phyloP scores from a whole-genome alignment of 129 eudicot genomes.

The Tanacetum coccineum region DNA sequence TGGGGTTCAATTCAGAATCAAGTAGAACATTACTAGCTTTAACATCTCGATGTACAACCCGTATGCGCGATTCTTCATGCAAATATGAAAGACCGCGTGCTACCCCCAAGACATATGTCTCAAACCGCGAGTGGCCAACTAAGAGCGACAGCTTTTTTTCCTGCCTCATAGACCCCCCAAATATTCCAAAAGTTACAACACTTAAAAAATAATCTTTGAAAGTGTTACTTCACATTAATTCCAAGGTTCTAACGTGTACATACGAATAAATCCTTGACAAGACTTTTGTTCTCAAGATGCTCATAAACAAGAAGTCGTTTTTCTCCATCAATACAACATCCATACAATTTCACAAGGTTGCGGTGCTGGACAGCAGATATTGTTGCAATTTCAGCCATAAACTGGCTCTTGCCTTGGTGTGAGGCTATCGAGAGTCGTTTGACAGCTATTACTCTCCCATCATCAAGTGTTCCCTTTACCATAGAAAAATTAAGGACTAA shows the following conservation, averaged over 20 bases:
- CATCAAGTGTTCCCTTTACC: conserved; percentile 58
- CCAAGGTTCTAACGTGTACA: no score
- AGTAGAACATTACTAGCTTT: conserved; percentile 89
- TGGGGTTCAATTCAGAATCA: conserved; percentile 65
- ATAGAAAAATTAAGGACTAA: background rate
- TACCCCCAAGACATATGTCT: conserved; percentile 73
- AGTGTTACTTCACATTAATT: no score
- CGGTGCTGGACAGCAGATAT: conserved; percentile 87
- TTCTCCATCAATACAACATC: conserved; percentile 80
- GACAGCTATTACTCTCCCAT: conserved; percentile 68
- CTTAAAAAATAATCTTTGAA: no score
- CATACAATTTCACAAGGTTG: conserved; percentile 73
- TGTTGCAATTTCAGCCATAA: conserved; percentile 74
- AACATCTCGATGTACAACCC: conserved; percentile 80
- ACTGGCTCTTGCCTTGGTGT: conserved; percentile 72
- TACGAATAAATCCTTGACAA: conserved; percentile 76
- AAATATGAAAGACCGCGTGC: conserved; percentile 80
- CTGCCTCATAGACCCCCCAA: conserved; percentile 41
- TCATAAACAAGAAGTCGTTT: conserved; percentile 81
- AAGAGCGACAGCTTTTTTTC: conserved; percentile 47
- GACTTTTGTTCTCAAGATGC: conserved; percentile 78
- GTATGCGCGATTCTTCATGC: conserved; percentile 74
- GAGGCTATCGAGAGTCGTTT: conserved; percentile 72
- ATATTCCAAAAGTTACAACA: no score
- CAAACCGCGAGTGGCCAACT: conserved; percentile 78